phyloP scores from a whole-genome alignment of 2,329 filamentous ascomycete species.

The Akanthomyces dipterigenus region DNA sequence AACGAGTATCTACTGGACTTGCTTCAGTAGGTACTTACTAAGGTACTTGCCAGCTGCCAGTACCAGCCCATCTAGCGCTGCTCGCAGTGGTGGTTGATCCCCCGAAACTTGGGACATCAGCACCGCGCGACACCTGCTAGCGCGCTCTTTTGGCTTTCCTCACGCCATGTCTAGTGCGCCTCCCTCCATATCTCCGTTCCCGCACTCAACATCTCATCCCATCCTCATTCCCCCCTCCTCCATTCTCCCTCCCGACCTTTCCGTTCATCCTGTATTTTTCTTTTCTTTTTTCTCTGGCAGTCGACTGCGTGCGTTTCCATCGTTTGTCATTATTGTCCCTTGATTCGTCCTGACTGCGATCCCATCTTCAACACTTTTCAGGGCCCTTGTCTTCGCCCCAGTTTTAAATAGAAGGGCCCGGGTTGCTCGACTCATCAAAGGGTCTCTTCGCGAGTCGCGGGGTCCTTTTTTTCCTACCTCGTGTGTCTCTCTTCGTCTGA shows the following conservation, averaged over 20 bases:
- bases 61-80: neutral
- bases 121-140: neutral
- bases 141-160: neutral
- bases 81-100: neutral
- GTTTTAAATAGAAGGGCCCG: neutral
- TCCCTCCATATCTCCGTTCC: conserved; percentile 7
- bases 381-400: conserved; percentile 2
- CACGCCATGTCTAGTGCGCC: neutral
- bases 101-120: neutral
- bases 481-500: neutral
- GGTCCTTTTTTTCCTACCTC: neutral
- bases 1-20: neutral
- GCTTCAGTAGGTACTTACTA: neutral
- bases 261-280: neutral
- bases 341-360: neutral
- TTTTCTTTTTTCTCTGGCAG: neutral
- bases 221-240: neutral
- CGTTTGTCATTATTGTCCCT: neutral
- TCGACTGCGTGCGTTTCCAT: neutral
- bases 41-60: too few species aligned
- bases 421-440: neutral
- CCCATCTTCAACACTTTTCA: neutral
- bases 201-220: conserved; percentile 12
- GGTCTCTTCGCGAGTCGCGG: neutral
- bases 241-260: neutral